Conservation (phyloP, 371 early-diverging fungal genomes). For the Mortierella sp. region DNA sequence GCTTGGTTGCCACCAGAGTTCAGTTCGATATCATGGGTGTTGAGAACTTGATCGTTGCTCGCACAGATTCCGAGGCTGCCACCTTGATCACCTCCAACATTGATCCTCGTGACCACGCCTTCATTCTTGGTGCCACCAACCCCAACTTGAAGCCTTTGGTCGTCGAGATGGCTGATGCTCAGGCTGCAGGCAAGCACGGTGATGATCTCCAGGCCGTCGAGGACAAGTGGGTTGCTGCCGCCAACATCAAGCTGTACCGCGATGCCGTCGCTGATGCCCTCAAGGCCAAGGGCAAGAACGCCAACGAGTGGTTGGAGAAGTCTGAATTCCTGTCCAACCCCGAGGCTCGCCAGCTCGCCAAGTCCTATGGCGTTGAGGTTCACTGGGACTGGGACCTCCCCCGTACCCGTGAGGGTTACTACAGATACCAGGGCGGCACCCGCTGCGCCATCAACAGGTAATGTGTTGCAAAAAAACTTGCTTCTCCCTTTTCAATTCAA, state of each 20-base stretch:
- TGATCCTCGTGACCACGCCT: constrained; percentile 96
- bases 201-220: constrained; percentile 86
- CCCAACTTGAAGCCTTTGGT: constrained; percentile 78
- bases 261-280: constrained; percentile 87
- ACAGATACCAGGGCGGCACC: constrained; percentile 96
- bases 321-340: constrained; percentile 77
- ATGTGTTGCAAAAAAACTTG: background rate
- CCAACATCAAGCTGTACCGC: constrained; percentile 86
- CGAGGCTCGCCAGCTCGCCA: constrained; percentile 86
- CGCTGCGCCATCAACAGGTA: constrained; percentile 87
- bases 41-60: constrained; percentile 93
- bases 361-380: constrained; percentile 82
- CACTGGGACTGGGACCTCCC: constrained; percentile 94
- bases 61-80: constrained; percentile 98
- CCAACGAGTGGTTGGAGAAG: constrained; percentile 65
- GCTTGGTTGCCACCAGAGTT: constrained; percentile 94
- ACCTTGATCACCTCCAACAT: constrained; percentile 96
- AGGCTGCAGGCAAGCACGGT: constrained; percentile 78
- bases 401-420: constrained; percentile 95
- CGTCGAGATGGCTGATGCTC: constrained; percentile 83
- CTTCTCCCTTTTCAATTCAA: no score
- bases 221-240: constrained; percentile 87
- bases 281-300: constrained; percentile 59
- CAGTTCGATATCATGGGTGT: constrained; percentile 99
- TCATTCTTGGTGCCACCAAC: constrained; percentile 93